Percentiles rank a stretch among this genome's conserved stretches.
Conservation (phyloP, 257 asterid species). For the Solanum corneliomulleri region DNA sequence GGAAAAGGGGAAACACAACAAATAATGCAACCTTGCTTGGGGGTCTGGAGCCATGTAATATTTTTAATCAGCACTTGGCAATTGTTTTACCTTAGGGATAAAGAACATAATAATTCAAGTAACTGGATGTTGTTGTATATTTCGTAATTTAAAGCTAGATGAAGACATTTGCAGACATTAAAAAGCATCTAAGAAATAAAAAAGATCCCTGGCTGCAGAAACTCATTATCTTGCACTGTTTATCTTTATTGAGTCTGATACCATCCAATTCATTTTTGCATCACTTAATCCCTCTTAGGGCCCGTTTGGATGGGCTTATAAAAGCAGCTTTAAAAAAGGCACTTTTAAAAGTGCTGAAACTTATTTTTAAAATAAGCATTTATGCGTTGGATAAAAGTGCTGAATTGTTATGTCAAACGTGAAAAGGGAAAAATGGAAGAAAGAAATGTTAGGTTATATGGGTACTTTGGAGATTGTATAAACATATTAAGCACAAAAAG, state of each 20-base stretch:
- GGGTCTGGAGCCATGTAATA: neutral
- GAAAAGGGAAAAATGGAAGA: no score
- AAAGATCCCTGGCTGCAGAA: neutral
- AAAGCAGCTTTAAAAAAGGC: no score
- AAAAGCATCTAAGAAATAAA: neutral
- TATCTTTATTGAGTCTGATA: neutral
- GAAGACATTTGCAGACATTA: neutral
- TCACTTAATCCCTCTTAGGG: neutral
- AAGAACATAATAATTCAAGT: neutral
- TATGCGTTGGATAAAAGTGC: no score
- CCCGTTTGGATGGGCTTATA: no score
- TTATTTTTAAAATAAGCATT: no score
- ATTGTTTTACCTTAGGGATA: neutral
- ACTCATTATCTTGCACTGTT: neutral
- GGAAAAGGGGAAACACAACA: neutral
- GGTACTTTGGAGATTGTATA: no score
- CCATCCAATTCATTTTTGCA: neutral
- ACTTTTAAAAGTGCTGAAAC: no score
- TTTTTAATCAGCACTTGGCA: neutral
- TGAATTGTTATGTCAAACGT: no score
- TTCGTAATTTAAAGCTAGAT: neutral
- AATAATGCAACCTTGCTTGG: neutral
- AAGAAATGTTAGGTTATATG: no score
- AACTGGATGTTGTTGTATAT: neutral
- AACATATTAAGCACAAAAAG: no score